Evolutionary conservation across 2,329 filamentous ascomycete genomes (phyloP).

Genomic region (Thelonectria blattea): DNA sequence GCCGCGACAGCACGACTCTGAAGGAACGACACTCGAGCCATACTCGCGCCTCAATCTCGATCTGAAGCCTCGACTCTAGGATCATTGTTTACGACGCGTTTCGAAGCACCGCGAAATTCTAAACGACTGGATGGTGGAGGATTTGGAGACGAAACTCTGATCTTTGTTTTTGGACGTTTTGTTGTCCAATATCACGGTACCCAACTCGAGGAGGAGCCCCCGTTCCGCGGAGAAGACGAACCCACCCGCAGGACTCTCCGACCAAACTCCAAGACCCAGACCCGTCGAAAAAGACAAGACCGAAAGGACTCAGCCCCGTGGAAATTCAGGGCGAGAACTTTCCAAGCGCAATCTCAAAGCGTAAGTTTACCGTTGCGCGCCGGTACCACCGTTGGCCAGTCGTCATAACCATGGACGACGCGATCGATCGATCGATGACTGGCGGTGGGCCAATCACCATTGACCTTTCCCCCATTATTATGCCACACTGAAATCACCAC

Average conservation of each 20-base stretch:
- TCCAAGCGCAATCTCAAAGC: slow-evolving; percentile 6
- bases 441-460: slow-evolving; percentile 35
- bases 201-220: no score
- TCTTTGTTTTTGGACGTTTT: no score
- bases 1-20: no score
- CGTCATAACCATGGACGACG: slow-evolving; percentile 34
- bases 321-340: background rate
- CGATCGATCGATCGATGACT: slow-evolving; percentile 44
- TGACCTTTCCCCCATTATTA: slow-evolving; percentile 3
- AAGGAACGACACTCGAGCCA: no score
- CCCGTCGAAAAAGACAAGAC: background rate
- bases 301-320: background rate
- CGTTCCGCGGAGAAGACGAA: background rate
- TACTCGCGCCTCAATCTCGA: no score
- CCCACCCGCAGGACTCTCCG: background rate
- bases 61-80: no score
- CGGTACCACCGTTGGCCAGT: slow-evolving; percentile 20
- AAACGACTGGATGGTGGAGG: no score
- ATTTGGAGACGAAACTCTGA: no score
- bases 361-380: slow-evolving; percentile 25
- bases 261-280: background rate
- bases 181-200: no score
- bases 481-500: slow-evolving; percentile 11
- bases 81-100: no score
- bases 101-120: no score